Percentiles rank a stretch among this genome's conserved stretches.
Evolutionary conservation across 1,284 basidiomycete species (phyloP).

Genomic region (Apiotrichum akiyoshidainum): DNA sequence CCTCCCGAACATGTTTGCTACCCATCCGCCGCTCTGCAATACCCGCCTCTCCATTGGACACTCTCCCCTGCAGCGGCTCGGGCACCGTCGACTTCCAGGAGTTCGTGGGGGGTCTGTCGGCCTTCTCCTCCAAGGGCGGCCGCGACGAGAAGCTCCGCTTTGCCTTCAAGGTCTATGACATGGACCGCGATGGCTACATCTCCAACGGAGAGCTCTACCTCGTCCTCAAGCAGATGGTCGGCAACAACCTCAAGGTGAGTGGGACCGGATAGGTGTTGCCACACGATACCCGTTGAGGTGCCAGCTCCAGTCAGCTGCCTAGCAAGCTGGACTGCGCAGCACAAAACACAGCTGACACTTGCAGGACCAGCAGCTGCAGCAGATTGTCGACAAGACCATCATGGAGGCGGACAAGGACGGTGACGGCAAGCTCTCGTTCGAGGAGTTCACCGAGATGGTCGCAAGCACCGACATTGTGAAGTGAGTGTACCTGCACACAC

Average conservation of each 20-base stretch:
- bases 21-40: no score
- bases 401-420: constrained; percentile 98
- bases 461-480: constrained; percentile 71
- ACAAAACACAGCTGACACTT: not conserved
- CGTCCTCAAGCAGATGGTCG: constrained; percentile 99
- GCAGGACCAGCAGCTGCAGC: constrained; percentile 95
- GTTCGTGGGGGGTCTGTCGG: constrained; percentile 94
- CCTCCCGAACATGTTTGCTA: no score
- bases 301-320: no score
- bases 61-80: constrained; percentile 66
- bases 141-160: constrained; percentile 94
- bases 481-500: constrained; percentile 28
- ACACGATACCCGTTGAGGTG: no score
- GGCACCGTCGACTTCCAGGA: constrained; percentile 99
- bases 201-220: constrained; percentile 99
- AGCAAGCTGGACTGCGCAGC: no score
- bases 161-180: constrained; percentile 98
- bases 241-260: constrained; percentile 88
- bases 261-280: not conserved
- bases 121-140: constrained; percentile 93
- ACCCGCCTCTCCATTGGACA: no score
- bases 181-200: constrained; percentile 94
- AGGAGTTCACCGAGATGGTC: constrained; percentile 95
- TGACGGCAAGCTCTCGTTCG: constrained; percentile 94
- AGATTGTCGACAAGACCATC: constrained; percentile 99